phyloP scores from a whole-genome alignment of 2,329 filamentous ascomycete genomes.

The Huntiella bhutanensis region DNA sequence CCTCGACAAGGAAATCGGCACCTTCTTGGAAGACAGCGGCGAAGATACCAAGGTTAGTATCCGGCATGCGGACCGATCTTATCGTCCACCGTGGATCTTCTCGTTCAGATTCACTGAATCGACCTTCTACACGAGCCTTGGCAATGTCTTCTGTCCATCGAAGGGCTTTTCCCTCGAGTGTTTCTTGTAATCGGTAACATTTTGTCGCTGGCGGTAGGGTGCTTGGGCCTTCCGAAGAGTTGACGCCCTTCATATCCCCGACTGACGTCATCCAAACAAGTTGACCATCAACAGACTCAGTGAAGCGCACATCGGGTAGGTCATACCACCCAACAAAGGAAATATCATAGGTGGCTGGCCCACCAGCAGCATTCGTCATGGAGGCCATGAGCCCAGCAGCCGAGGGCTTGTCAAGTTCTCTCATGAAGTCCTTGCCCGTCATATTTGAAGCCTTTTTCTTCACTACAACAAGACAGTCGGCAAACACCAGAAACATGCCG shows the following conservation, averaged over 20 bases:
- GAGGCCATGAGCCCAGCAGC: conserved; percentile 42
- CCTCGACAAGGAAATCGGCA: conserved; percentile 40
- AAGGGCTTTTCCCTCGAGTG: conserved; percentile 58
- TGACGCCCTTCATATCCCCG: conserved; percentile 34
- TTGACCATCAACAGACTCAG: conserved; percentile 45
- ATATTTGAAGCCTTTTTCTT: conserved; percentile 46
- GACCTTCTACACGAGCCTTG: conserved; percentile 69
- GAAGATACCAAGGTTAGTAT: conserved; percentile 38
- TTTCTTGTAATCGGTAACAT: conserved; percentile 53
- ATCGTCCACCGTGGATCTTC: conserved; percentile 68
- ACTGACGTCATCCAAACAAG: conserved; percentile 50
- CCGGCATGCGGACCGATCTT: conserved; percentile 45
- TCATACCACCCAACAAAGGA: conserved; percentile 55
- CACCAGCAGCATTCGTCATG: conserved; percentile 43
- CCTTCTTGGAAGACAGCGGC: conserved; percentile 57
- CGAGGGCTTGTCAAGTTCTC: conserved; percentile 69
- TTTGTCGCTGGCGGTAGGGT: conserved; percentile 28
- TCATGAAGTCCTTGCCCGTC: conserved; percentile 58
- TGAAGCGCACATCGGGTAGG: conserved; percentile 53
- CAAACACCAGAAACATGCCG: conserved; percentile 67
- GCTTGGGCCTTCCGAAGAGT: conserved; percentile 13
- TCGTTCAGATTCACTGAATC: conserved; percentile 67
- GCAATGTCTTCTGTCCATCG: conserved; percentile 70
- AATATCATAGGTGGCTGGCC: conserved; percentile 47
- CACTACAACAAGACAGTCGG: conserved; percentile 60